Conservation (phyloP, 2,329 filamentous ascomycete genomes). For the Calonectria leucothoes region DNA sequence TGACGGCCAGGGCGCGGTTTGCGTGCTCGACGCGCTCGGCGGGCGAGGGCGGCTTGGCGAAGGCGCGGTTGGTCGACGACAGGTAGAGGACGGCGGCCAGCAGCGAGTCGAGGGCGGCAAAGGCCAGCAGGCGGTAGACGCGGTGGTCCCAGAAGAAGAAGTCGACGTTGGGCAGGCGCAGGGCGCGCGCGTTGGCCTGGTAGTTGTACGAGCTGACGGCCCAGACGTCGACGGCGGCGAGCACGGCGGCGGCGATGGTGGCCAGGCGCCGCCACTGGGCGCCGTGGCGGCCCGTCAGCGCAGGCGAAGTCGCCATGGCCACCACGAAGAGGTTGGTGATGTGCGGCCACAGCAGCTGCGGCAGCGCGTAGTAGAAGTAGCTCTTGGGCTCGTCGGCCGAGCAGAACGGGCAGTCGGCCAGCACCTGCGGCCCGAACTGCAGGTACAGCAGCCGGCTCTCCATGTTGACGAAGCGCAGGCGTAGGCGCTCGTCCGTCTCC, state of each 20-base stretch:
- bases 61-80: constrained; percentile 82
- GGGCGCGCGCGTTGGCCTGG: constrained; percentile 71
- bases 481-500: constrained; percentile 71
- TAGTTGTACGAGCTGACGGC: constrained; percentile 73
- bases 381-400: constrained; percentile 72
- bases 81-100: constrained; percentile 79
- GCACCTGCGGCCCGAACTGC: constrained; percentile 79
- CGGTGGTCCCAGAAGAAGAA: constrained; percentile 79
- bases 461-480: constrained; percentile 74
- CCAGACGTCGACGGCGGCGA: constrained; percentile 76
- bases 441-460: constrained; percentile 85
- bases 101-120: constrained; percentile 73
- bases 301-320: constrained; percentile 77
- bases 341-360: constrained; percentile 80
- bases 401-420: constrained; percentile 88
- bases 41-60: constrained; percentile 70
- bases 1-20: constrained; percentile 66
- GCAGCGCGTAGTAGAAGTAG: constrained; percentile 86
- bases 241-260: constrained; percentile 69
- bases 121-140: constrained; percentile 69
- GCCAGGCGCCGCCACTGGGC: constrained; percentile 77
- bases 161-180: constrained; percentile 73
- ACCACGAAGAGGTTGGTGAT: constrained; percentile 79
- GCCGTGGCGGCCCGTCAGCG: constrained; percentile 72
- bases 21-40: constrained; percentile 74